Evolutionary conservation across 768 basidiomycete species (phyloP).

Genomic region (Rhizopogon vesiculosus): DNA sequence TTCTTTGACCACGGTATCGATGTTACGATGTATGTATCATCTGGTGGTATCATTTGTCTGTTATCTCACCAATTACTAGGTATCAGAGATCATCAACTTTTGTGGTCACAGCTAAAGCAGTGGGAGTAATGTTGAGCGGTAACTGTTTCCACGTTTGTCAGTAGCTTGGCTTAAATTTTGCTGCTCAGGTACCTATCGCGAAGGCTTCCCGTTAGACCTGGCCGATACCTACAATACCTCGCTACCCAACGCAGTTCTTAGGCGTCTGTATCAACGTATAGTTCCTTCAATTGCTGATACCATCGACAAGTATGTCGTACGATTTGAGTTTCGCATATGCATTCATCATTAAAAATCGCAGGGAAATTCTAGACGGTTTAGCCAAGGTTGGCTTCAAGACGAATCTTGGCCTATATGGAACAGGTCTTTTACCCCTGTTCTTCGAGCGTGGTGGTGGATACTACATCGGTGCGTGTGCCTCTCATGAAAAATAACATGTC

Average conservation of each 20-base stretch:
- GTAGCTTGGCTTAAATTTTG: neutral
- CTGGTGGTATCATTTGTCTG: neutral
- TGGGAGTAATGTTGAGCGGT: constrained; percentile 10
- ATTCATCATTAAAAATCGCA: constrained; percentile 5
- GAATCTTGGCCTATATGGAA: constrained; percentile 27
- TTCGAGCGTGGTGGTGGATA: constrained; percentile 32
- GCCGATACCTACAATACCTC: constrained; percentile 14
- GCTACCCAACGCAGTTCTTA: constrained; percentile 12
- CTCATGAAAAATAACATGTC: neutral
- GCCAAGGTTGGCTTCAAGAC: constrained; percentile 33
- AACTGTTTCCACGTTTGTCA: neutral
- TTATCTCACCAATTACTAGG: constrained; percentile 9
- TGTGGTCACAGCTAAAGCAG: constrained; percentile 12
- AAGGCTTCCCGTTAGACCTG: constrained; percentile 16
- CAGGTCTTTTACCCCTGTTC: constrained; percentile 27
- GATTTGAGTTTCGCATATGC: neutral
- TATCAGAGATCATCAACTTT: constrained; percentile 21
- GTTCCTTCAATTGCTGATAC: constrained; percentile 16
- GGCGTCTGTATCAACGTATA: constrained; percentile 16
- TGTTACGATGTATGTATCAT: constrained; percentile 19
- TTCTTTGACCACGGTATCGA: constrained; percentile 25
- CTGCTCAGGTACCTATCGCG: constrained; percentile 14
- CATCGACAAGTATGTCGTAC: constrained; percentile 18
- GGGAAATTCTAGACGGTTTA: constrained; percentile 33
- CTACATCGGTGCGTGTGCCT: constrained; percentile 29